phyloP scores from a whole-genome alignment of 805 yeast species.

The Soucietia sequanensis region DNA sequence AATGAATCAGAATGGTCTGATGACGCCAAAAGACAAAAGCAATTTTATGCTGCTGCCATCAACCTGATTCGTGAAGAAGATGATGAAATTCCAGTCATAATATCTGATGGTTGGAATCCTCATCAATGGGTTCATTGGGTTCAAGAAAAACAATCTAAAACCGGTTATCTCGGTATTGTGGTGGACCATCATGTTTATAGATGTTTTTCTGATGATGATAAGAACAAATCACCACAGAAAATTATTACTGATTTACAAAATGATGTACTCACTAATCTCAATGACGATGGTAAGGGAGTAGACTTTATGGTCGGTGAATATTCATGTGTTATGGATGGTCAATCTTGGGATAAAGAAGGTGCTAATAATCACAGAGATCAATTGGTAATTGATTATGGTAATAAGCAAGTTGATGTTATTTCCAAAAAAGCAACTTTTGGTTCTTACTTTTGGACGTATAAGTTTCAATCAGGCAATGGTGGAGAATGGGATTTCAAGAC shows the following conservation, averaged over 20 bases:
- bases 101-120: conserved; percentile 95
- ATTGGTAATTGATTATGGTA: conserved; percentile 62
- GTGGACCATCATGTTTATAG: conserved; percentile 86
- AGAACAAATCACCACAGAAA: conserved; percentile 58
- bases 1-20: conserved; percentile 73
- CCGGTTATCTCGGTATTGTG: conserved; percentile 55
- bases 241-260: conserved; percentile 56
- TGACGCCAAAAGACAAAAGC: conserved; percentile 50
- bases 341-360: conserved; percentile 63
- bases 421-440: conserved; percentile 62
- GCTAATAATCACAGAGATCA: conserved; percentile 45
- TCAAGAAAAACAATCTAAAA: conserved; percentile 36
- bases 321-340: conserved; percentile 80
- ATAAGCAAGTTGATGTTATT: conserved; percentile 48
- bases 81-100: conserved; percentile 61
- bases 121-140: conserved; percentile 74
- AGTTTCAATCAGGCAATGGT: conserved; percentile 84
- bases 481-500: conserved; percentile 95
- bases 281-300: conserved; percentile 43
- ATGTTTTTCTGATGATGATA: conserved; percentile 78
- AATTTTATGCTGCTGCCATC: conserved; percentile 66
- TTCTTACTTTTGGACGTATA: conserved; percentile 85
- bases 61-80: conserved; percentile 58
- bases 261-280: conserved; percentile 49
- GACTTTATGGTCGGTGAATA: conserved; percentile 88